These are phyloP conservation scores for Cystobasidiopsis lactophilus DNA, from an alignment of 768 basidiomycete genomes.

Conservation along the genomic window DNA sequence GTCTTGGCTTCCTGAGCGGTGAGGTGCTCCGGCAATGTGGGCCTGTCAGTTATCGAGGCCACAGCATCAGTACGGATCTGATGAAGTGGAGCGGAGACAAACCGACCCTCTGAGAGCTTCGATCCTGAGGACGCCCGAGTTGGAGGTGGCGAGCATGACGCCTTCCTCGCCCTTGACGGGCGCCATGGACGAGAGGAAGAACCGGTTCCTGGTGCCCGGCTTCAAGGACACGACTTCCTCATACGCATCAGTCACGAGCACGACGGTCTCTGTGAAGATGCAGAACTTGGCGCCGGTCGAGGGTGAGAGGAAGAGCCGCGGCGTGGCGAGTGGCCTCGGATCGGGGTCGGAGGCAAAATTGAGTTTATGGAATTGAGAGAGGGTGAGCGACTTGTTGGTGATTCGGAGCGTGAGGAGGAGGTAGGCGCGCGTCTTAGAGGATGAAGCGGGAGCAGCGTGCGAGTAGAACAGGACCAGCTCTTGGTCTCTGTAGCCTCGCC, in stretches of 20 bases:
- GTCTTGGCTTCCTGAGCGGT: constrained; percentile 16
- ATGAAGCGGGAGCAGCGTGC: neutral
- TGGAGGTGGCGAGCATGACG: neutral
- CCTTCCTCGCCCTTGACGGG: neutral
- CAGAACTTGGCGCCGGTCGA: constrained; percentile 21
- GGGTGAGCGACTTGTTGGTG: neutral
- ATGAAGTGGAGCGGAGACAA: no score
- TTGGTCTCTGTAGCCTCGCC: neutral
- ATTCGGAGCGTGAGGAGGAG: constrained; percentile 20
- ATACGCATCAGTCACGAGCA: constrained; percentile 20
- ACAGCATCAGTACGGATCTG: no score
- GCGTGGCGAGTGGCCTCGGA: constrained; percentile 22
- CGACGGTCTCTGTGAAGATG: constrained; percentile 23
- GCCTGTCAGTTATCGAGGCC: constrained; percentile 9
- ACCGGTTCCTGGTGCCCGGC: constrained; percentile 23
- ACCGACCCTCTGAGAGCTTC: neutral
- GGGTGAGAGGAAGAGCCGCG: constrained; percentile 21
- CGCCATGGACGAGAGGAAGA: constrained; percentile 21
- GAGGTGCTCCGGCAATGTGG: neutral
- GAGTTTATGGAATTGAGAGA: constrained; percentile 1
- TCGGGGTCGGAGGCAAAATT: constrained; percentile 16
- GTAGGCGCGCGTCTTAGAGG: constrained; percentile 14
- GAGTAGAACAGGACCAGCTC: neutral
- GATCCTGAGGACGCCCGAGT: neutral
- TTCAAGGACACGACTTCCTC: constrained; percentile 26